Percentiles rank a stretch among this genome's conserved stretches.
Evolutionary conservation across 2,329 filamentous ascomycete species (phyloP).

Genomic region (Pleomassaria siparia): DNA sequence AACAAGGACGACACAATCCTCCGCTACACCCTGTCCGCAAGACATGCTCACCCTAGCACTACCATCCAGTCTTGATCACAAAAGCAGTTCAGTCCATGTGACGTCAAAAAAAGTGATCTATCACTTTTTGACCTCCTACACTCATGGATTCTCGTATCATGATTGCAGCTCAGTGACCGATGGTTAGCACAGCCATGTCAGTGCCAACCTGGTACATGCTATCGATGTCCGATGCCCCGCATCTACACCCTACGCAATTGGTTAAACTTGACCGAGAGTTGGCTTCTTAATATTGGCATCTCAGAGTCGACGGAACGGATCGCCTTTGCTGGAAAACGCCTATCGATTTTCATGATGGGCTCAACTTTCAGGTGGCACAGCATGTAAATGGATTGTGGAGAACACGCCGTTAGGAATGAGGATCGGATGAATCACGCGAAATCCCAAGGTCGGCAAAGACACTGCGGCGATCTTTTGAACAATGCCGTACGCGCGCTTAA

Average conservation of each 20-base stretch:
- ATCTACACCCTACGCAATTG: not conserved
- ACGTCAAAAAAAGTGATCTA: not conserved
- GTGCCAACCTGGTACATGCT: not conserved
- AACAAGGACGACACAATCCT: not conserved
- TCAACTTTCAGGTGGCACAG: not conserved
- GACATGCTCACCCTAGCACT: no score
- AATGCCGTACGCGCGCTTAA: not conserved
- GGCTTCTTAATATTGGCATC: not conserved
- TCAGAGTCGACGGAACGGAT: not conserved
- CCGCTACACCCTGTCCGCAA: not conserved
- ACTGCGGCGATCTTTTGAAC: not conserved
- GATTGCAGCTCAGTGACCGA: not conserved
- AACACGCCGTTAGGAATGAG: not conserved
- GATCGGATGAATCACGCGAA: not conserved
- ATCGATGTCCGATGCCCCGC: constrained; percentile 1
- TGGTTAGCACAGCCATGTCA: not conserved
- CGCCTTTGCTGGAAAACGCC: not conserved
- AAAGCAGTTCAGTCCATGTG: not conserved
- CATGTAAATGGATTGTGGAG: not conserved
- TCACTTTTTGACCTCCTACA: not conserved
- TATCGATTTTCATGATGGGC: not conserved
- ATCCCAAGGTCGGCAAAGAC: not conserved
- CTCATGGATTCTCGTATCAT: not conserved
- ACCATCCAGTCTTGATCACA: no score
- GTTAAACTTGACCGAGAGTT: not conserved